A percentile compares a stretch with the other conserved stretches of the same genome.
phyloP scores from a whole-genome alignment of 768 basidiomycete genomes.

The Hortiboletus flavorubellus region DNA sequence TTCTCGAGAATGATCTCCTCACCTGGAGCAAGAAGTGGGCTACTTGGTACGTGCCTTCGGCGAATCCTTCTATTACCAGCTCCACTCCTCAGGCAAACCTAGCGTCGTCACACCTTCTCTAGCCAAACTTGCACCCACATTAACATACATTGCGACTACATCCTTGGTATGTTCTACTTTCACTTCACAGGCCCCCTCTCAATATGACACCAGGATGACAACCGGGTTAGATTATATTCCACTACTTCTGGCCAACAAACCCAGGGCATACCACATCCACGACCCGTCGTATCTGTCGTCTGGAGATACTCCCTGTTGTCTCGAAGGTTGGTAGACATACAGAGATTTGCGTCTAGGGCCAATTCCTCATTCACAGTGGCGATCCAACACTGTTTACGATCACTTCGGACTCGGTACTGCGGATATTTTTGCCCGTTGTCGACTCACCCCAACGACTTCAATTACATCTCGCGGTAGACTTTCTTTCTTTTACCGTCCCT shows the following conservation, averaged over 20 bases:
- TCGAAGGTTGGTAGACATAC: conserved; percentile 48
- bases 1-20: conserved; percentile 77
- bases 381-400: conserved; percentile 81
- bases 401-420: conserved; percentile 76
- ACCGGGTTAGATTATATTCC: conserved; percentile 60
- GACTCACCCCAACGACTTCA: conserved; percentile 84
- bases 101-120: conserved; percentile 48
- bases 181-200: conserved; percentile 2
- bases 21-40: conserved; percentile 84
- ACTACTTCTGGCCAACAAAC: conserved; percentile 69
- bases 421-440: conserved; percentile 84
- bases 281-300: conserved; percentile 61
- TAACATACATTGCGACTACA: conserved; percentile 68
- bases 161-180: conserved; percentile 44
- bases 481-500: conserved; percentile 55
- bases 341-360: background rate
- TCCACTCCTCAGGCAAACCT: conserved; percentile 23
- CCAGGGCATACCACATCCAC: conserved; percentile 69
- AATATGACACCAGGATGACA: conserved; percentile 45
- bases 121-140: conserved; percentile 68
- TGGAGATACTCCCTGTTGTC: conserved; percentile 74
- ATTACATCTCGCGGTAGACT: conserved; percentile 75
- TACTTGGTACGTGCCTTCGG: conserved; percentile 42
- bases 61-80: conserved; percentile 4
- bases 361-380: conserved; percentile 42